Percentiles rank a stretch among this genome's conserved stretches.
Conservation (phyloP, 345 rosid genomes). For the Syzygium aqueum region DNA sequence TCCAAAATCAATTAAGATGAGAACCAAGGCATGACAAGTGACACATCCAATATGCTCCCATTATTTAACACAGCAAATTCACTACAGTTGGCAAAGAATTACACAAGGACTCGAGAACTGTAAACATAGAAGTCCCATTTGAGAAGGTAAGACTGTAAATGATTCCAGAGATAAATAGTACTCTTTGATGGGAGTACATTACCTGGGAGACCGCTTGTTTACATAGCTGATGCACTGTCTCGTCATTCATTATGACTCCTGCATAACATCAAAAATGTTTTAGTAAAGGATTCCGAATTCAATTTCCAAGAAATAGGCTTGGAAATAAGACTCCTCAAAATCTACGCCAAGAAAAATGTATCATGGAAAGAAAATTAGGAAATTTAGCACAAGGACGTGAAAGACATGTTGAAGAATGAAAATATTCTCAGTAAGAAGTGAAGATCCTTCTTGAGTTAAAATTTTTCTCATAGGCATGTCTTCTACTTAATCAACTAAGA, state of each 20-base stretch:
- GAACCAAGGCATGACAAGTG: neutral
- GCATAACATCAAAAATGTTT: slow-evolving; percentile 2
- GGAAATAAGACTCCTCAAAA: neutral
- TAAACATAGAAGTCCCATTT: neutral
- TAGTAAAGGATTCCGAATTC: neutral
- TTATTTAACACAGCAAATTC: neutral
- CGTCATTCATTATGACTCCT: slow-evolving; percentile 93
- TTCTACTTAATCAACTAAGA: neutral
- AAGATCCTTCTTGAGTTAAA: neutral
- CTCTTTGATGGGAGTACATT: neutral
- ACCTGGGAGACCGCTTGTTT: slow-evolving; percentile 96
- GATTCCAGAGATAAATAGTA: neutral
- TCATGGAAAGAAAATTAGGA: neutral
- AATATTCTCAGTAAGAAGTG: neutral
- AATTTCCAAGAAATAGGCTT: neutral
- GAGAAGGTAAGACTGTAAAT: neutral
- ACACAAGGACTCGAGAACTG: neutral
- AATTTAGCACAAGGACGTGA: neutral
- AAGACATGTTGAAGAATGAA: neutral
- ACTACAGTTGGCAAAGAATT: neutral
- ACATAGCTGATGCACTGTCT: slow-evolving; percentile 83
- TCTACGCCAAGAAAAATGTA: neutral
- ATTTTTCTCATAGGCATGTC: neutral
- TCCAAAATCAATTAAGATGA: neutral
- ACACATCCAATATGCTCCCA: neutral